These are phyloP conservation scores for Fusarium algeriense DNA, from an alignment of 2,329 filamentous ascomycete species.

Conservation along the genomic window DNA sequence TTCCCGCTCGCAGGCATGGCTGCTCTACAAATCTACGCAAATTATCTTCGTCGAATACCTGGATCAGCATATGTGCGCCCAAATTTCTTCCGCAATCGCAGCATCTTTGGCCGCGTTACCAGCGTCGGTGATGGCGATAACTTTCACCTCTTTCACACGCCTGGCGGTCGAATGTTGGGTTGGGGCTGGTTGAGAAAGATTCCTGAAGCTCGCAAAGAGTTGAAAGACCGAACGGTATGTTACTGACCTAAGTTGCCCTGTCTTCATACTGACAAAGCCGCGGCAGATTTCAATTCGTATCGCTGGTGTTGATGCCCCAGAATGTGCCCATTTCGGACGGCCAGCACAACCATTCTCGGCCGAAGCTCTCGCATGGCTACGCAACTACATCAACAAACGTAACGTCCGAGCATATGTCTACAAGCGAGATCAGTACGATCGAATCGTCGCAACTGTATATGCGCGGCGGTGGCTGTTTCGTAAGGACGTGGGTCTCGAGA, in stretches of 20 bases:
- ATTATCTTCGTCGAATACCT: slow-evolving; percentile 86
- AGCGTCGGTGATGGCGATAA: slow-evolving; percentile 97
- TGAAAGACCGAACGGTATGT: slow-evolving; percentile 83
- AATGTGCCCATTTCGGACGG: slow-evolving; percentile 90
- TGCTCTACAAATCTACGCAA: slow-evolving; percentile 71
- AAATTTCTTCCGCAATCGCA: slow-evolving; percentile 78
- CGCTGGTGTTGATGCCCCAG: slow-evolving; percentile 93
- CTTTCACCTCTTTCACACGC: slow-evolving; percentile 94
- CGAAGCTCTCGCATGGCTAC: slow-evolving; percentile 88
- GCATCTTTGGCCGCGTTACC: slow-evolving; percentile 86
- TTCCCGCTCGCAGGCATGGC: slow-evolving; percentile 55
- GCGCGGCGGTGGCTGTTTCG: slow-evolving; percentile 76
- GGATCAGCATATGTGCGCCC: slow-evolving; percentile 80
- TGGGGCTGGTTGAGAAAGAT: slow-evolving; percentile 93
- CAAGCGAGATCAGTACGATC: slow-evolving; percentile 90
- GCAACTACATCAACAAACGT: slow-evolving; percentile 74
- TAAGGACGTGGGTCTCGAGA: slow-evolving; percentile 87
- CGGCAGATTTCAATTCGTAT: slow-evolving; percentile 85
- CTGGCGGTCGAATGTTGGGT: slow-evolving; percentile 85
- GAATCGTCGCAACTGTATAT: slow-evolving; percentile 87
- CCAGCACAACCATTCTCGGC: slow-evolving; percentile 85
- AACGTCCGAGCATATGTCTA: slow-evolving; percentile 87
- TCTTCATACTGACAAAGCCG: slow-evolving; percentile 30
- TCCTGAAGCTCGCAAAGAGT: slow-evolving; percentile 73
- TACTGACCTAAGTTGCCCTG: background rate